These are phyloP conservation scores for Pseudozyma tsukubaensis DNA, from an alignment of 1,284 basidiomycete genomes.

Conservation along the genomic window DNA sequence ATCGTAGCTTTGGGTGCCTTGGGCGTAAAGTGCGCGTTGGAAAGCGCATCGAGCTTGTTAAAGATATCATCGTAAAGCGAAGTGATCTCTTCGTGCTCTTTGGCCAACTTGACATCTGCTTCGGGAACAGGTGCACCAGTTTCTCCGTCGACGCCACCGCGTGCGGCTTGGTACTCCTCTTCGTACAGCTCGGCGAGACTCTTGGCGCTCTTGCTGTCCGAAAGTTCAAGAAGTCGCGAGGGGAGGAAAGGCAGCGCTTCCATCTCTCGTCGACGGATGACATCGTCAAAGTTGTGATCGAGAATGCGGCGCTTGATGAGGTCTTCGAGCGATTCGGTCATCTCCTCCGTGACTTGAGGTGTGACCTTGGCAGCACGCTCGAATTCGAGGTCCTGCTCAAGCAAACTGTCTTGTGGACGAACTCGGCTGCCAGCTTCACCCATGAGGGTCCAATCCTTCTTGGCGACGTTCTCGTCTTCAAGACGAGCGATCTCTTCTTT, in stretches of 20 bases:
- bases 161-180: conserved; percentile 83
- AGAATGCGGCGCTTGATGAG: conserved; percentile 90
- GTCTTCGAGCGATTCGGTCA: conserved; percentile 84
- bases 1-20: conserved; percentile 92
- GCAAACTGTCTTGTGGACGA: conserved; percentile 88
- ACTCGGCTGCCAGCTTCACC: conserved; percentile 86
- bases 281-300: conserved; percentile 88
- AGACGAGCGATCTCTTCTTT: conserved; percentile 73
- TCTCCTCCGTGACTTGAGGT: conserved; percentile 90
- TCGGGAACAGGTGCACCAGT: conserved; percentile 75
- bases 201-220: conserved; percentile 78
- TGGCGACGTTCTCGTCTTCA: conserved; percentile 73
- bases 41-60: conserved; percentile 89
- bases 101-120: conserved; percentile 85
- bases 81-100: conserved; percentile 89
- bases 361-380: conserved; percentile 86
- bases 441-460: conserved; percentile 88
- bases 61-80: conserved; percentile 86
- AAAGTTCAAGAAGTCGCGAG: conserved; percentile 86
- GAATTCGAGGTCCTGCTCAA: conserved; percentile 95
- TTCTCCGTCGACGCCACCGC: conserved; percentile 66
- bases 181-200: conserved; percentile 97
- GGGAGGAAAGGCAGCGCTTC: conserved; percentile 83
- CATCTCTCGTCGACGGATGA: conserved; percentile 80
- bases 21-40: conserved; percentile 94